Percentiles rank a stretch among this genome's conserved stretches.
Evolutionary conservation across 2,329 filamentous ascomycete genomes (phyloP).

Genomic region (Huntiella abstrusa): DNA sequence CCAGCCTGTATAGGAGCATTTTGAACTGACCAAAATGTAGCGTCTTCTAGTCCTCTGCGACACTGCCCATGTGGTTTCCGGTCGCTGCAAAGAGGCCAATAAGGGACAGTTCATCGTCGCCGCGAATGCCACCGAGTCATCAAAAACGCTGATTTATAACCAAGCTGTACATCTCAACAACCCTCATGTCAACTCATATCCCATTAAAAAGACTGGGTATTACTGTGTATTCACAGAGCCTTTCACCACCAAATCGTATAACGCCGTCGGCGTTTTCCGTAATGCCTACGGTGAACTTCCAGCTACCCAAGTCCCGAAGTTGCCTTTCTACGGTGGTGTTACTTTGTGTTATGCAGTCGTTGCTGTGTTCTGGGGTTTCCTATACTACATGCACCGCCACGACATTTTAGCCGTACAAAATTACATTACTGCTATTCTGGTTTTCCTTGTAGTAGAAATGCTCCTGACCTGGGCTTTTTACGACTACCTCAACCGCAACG

Average conservation of each 20-base stretch:
- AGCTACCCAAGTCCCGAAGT: conserved; percentile 85
- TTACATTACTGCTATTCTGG: conserved; percentile 91
- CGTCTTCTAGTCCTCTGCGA: conserved; percentile 49
- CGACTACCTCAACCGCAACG: conserved; percentile 84
- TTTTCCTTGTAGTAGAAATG: conserved; percentile 91
- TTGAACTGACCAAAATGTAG: conserved; percentile 13
- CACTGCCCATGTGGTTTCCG: conserved; percentile 44
- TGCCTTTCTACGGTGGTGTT: conserved; percentile 90
- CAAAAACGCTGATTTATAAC: conserved; percentile 55
- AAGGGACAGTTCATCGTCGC: conserved; percentile 71
- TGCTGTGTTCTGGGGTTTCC: conserved; percentile 73
- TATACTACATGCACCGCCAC: conserved; percentile 84
- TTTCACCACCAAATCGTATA: conserved; percentile 51
- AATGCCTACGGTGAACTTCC: conserved; percentile 94
- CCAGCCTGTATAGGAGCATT: conserved; percentile 22
- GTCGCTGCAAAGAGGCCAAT: conserved; percentile 57
- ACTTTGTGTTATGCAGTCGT: conserved; percentile 86
- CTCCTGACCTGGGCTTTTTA: conserved; percentile 98
- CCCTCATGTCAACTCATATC: conserved; percentile 57
- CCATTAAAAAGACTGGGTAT: conserved; percentile 78
- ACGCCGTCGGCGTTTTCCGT: conserved; percentile 71
- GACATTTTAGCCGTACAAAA: conserved; percentile 97
- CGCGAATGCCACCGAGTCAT: conserved; percentile 52
- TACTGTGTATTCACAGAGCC: conserved; percentile 76
- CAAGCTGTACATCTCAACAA: conserved; percentile 67